phyloP scores from a whole-genome alignment of 208 protist species.

The Wallacemonas rigidus region DNA sequence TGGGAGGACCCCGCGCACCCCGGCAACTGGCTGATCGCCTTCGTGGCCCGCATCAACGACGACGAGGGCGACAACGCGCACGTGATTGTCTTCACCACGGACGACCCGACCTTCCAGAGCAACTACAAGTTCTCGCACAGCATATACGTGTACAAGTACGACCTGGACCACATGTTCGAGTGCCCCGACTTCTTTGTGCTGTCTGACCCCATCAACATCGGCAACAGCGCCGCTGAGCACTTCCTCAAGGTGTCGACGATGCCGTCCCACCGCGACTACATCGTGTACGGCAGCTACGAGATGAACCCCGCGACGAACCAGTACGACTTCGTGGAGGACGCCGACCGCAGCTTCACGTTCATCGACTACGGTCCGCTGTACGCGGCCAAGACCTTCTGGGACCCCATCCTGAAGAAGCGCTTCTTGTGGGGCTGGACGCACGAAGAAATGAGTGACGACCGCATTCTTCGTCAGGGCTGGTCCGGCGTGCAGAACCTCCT shows the following conservation, averaged over 20 bases:
- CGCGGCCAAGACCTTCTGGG: slow-evolving; percentile 50
- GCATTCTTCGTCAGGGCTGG: slow-evolving; percentile 42
- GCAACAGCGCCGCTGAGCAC: slow-evolving; percentile 23
- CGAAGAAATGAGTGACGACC: slow-evolving; percentile 41
- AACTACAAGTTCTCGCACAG: slow-evolving; percentile 51
- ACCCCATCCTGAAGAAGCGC: slow-evolving; percentile 50
- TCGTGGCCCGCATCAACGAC: slow-evolving; percentile 43
- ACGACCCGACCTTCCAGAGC: slow-evolving; percentile 43
- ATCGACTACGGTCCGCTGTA: slow-evolving; percentile 52
- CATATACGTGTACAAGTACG: slow-evolving; percentile 41
- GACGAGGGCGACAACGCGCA: slow-evolving; percentile 38
- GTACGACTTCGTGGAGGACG: slow-evolving; percentile 40
- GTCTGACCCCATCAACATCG: slow-evolving; percentile 17
- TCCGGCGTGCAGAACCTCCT: slow-evolving; percentile 54
- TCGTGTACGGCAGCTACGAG: slow-evolving; percentile 42
- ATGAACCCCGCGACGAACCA: slow-evolving; percentile 15
- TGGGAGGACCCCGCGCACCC: slow-evolving; percentile 43
- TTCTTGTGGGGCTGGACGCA: slow-evolving; percentile 50
- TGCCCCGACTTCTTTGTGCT: slow-evolving; percentile 57
- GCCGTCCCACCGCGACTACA: slow-evolving; percentile 42
- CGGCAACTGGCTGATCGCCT: slow-evolving; percentile 41
- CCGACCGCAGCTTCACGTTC: slow-evolving; percentile 38
- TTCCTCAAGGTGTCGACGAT: slow-evolving; percentile 54
- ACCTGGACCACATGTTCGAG: slow-evolving; percentile 45
- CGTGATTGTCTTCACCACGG: slow-evolving; percentile 44